Evolutionary conservation across 257 asterid genomes (phyloP).

Genomic region (Solanum pinnatisectum): DNA sequence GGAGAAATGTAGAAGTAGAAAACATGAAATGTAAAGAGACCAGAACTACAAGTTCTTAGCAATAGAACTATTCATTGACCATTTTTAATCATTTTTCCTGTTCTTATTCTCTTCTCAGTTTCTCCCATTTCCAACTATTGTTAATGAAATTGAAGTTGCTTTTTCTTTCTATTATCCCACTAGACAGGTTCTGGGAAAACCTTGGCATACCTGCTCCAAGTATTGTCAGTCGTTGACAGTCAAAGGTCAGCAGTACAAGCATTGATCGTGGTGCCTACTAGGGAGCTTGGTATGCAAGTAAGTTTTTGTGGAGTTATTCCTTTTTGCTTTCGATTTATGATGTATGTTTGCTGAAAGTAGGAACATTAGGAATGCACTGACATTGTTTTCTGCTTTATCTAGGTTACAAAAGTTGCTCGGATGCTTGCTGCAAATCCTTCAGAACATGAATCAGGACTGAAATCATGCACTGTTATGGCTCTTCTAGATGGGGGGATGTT

Average conservation of each 20-base stretch:
- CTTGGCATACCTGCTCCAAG: slow-evolving; percentile 67
- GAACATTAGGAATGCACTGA: neutral
- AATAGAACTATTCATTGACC: neutral
- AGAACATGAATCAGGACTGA: slow-evolving; percentile 36
- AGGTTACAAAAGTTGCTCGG: slow-evolving; percentile 93
- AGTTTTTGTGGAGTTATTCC: slow-evolving; percentile 10
- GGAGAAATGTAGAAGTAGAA: neutral
- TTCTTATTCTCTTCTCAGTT: neutral
- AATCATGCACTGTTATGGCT: slow-evolving; percentile 76
- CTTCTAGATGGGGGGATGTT: slow-evolving; percentile 92
- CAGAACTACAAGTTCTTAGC: neutral
- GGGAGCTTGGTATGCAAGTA: slow-evolving; percentile 98
- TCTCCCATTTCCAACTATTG: neutral
- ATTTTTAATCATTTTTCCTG: neutral
- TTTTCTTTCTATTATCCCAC: slow-evolving; percentile 18
- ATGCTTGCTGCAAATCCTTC: slow-evolving; percentile 51
- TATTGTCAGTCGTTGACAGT: slow-evolving; percentile 54
- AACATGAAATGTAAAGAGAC: neutral
- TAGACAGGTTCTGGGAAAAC: slow-evolving; percentile 99
- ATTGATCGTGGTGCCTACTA: slow-evolving; percentile 74
- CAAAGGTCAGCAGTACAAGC: slow-evolving; percentile 84
- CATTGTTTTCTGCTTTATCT: neutral
- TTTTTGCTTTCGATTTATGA: neutral
- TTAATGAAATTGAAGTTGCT: slow-evolving; percentile 4
- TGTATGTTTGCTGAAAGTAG: neutral